Base-by-base conservation (phyloP, 2,329 filamentous ascomycete species). In the Epichloe hybrida region DNA sequence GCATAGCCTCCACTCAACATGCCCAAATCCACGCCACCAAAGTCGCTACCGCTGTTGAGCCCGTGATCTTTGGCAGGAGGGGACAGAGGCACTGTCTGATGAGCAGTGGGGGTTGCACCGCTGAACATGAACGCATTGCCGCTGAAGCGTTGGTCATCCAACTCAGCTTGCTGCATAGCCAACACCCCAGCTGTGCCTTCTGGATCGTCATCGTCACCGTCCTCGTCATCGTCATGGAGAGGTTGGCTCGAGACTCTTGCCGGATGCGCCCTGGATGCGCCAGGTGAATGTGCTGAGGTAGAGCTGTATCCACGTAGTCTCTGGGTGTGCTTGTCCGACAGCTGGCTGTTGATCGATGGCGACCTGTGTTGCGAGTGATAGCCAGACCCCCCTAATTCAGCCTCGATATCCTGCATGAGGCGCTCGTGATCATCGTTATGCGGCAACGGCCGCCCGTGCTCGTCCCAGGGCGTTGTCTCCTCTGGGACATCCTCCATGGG, bases 121-220 rank as follows among this genome's bases (percentile, higher is more conserved):
- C 59, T 56, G 53, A 62, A 64, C 39, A 57, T 59, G 46, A 67
- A 68, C 7, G 58, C 55, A 17, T 54, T 60, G 37, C 58, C 58
- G 41, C 64, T 63, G 45, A 70, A 70, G 11, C 66, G 74, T 47
- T 81, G 79, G 48, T 82, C 80, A 53, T 94, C 86, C 64, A 88
- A 79, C 54, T 95, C 88, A 4, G 88, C 89, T 68, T 90, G 80
- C 52, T 82, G 81, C 76, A 97, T 81, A 57, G 89, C 89, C 62
- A 86, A 79, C 48, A 94, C 70, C 15, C 93, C 91, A 53, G 88
- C 88, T 39, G 85, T 83, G 20, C 86, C 91, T 65, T 96, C 91
- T 0, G 86, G 81, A 62, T 97, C 91, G 61, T 88, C 94, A 47
- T 94, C 88, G 50, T 91, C 85, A 12, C 75, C 75, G 31, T 75